These are phyloP conservation scores for Penicillium pulvis DNA, from an alignment of 495 filamentous ascomycete species.

Conservation along the genomic window DNA sequence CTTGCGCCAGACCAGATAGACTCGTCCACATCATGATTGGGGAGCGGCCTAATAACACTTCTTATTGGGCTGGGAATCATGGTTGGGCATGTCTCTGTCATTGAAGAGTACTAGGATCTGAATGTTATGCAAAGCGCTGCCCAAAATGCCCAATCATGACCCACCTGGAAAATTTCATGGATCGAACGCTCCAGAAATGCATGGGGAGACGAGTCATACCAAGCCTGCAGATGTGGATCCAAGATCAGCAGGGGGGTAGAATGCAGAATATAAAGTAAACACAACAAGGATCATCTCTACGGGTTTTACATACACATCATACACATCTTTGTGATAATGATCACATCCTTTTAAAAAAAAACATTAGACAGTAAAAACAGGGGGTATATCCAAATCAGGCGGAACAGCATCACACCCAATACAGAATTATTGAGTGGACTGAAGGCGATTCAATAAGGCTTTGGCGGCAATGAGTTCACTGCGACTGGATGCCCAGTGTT, in stretches of 20 bases:
- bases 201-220: slow-evolving; percentile 6
- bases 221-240: slow-evolving; percentile 6
- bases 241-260: slow-evolving; percentile 1
- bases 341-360: background rate
- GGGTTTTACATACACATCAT: background rate
- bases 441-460: slow-evolving; percentile 60
- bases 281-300: background rate
- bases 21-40: background rate
- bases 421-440: slow-evolving; percentile 23
- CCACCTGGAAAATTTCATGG: background rate
- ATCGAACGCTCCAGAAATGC: slow-evolving; percentile 15
- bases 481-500: slow-evolving; percentile 69
- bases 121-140: slow-evolving; percentile 15
- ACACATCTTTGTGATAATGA: background rate
- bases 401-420: background rate
- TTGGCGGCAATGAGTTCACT: slow-evolving; percentile 78
- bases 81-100: slow-evolving; percentile 15
- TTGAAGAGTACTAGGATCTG: background rate
- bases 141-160: slow-evolving; percentile 26
- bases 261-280: background rate
- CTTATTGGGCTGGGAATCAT: slow-evolving; percentile 12
- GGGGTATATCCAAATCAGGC: slow-evolving; percentile 9
- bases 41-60: slow-evolving; percentile 1
- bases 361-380: background rate
- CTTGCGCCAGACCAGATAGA: background rate